These are phyloP conservation scores for Raphidocelis subcapitata DNA, from an alignment of 139 green algal species.

Conservation along the genomic window DNA sequence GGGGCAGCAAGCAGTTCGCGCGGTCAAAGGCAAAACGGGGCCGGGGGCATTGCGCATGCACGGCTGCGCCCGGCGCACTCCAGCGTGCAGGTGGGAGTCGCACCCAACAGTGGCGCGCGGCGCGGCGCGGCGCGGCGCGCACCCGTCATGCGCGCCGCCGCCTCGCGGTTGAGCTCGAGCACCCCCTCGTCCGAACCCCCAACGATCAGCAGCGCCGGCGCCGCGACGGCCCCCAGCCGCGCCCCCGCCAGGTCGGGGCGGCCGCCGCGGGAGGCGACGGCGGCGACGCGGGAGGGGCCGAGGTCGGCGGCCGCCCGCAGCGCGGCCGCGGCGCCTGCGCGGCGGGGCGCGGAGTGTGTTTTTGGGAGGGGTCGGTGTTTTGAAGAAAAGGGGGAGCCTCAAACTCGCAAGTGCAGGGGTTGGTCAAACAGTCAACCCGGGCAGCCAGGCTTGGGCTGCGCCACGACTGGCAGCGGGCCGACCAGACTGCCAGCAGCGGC, in stretches of 20 bases:
- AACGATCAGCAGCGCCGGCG: constrained; percentile 25
- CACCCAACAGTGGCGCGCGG: too few species aligned
- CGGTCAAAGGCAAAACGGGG: too few species aligned
- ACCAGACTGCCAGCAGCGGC: too few species aligned
- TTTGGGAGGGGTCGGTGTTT: too few species aligned
- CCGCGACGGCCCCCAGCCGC: constrained; percentile 13
- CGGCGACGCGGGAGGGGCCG: constrained; percentile 1
- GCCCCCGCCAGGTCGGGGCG: constrained; percentile 14
- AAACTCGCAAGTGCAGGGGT: too few species aligned
- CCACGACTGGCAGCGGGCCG: too few species aligned
- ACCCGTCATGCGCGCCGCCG: background rate
- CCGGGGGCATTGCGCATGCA: too few species aligned
- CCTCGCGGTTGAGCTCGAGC: background rate
- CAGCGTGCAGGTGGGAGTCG: background rate
- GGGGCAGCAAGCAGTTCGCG: too few species aligned
- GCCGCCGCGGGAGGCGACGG: constrained; percentile 15
- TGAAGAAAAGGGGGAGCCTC: background rate
- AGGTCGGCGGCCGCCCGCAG: constrained; percentile 18
- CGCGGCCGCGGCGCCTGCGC: constrained; percentile 12
- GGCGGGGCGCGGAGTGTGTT: too few species aligned
- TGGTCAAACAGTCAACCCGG: too few species aligned
- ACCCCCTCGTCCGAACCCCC: constrained; percentile 10
- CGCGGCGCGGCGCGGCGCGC: background rate
- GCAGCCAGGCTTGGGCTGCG: too few species aligned
- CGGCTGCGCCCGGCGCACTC: too few species aligned